These are phyloP conservation scores for Penicillium cinerascens DNA, from an alignment of 495 filamentous ascomycete genomes.

Conservation along the genomic window DNA sequence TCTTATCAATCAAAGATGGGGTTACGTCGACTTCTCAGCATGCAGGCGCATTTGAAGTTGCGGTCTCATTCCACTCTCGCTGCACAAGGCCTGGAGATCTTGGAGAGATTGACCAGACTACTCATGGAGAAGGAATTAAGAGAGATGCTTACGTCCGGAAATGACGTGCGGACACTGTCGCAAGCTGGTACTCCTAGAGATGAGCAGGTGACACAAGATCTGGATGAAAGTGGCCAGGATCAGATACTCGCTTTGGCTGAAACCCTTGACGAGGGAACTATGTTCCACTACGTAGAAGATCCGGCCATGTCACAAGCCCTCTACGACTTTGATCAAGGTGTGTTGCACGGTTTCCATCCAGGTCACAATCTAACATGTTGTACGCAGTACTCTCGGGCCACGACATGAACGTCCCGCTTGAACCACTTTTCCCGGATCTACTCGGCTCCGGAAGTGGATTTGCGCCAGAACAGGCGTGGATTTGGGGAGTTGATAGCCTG, in stretches of 20 bases:
- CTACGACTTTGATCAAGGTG: slow-evolving; percentile 12
- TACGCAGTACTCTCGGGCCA: not conserved
- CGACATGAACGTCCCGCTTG: not conserved
- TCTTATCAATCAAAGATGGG: slow-evolving; percentile 21
- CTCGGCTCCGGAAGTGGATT: slow-evolving; percentile 1
- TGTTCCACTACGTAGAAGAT: slow-evolving; percentile 9
- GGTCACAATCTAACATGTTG: not conserved
- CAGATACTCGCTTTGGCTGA: not conserved
- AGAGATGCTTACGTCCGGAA: slow-evolving; percentile 14
- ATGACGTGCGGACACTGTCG: not conserved
- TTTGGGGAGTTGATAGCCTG: slow-evolving; percentile 11
- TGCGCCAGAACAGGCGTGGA: slow-evolving; percentile 16
- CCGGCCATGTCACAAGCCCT: slow-evolving; percentile 10
- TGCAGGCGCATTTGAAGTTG: slow-evolving; percentile 20
- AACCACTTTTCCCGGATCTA: slow-evolving; percentile 1
- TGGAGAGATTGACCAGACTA: slow-evolving; percentile 19
- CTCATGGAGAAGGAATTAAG: slow-evolving; percentile 31
- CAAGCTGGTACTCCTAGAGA: not conserved
- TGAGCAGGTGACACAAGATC: not conserved
- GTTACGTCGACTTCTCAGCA: slow-evolving; percentile 17
- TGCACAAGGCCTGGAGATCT: slow-evolving; percentile 25
- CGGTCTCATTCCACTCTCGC: slow-evolving; percentile 16
- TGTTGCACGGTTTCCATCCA: not conserved
- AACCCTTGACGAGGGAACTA: not conserved
- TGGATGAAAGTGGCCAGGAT: not conserved